Base-by-base conservation (phyloP, 495 filamentous ascomycete species). In the Penicillium psychrofluorescens region DNA sequence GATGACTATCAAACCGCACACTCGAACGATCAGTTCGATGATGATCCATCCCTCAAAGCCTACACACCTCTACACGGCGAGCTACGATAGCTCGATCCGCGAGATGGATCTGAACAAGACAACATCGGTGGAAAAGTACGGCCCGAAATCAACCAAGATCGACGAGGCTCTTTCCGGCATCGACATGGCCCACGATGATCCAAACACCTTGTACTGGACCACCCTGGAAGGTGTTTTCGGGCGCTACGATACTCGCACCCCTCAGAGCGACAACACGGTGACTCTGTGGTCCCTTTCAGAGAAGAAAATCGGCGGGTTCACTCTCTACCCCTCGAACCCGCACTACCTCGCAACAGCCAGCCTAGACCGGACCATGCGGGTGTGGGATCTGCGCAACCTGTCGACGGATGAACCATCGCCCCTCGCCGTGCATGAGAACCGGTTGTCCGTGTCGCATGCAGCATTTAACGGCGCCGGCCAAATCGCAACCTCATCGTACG, bases 251-350 rank as follows among this genome's bases (percentile, higher is more conserved):
- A 75, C 83, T 41, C 81, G 90, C 11, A 70, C 77, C 6, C 72
- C 79, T 14, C 38, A 60, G 0, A 53, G 54, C 1, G 64, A 75
- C n/a, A 67, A 49, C 10, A 62, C 65, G 1, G 61, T 70, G 5
- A 78, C 89, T 4, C 67, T 81, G 7, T 90, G 84, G 75, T 68
- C 78, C n/a, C 67, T 98, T 8, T 84, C 83, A 1, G 88, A 95
- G 40, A 91, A 92, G 64, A 98, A 98, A 56, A 96, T 98, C 40
- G 94, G 94, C 16, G 92, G 92, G 1, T 95, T 96, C 68, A 83
- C 80, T 1, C 56, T 95, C 3, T 80, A 91, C 49, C 92, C 94
- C 0, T 61, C 76, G 0, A 71, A 85, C 0, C 79, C 88, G 0
- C 82, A 97, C 61, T 79, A 92, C 33, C 57, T 92, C n/a, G 88